Evolutionary conservation across 2,329 filamentous ascomycete species (phyloP), one percentile per base, ranked within the genome.

Genomic region (Neonectria punicea): DNA sequence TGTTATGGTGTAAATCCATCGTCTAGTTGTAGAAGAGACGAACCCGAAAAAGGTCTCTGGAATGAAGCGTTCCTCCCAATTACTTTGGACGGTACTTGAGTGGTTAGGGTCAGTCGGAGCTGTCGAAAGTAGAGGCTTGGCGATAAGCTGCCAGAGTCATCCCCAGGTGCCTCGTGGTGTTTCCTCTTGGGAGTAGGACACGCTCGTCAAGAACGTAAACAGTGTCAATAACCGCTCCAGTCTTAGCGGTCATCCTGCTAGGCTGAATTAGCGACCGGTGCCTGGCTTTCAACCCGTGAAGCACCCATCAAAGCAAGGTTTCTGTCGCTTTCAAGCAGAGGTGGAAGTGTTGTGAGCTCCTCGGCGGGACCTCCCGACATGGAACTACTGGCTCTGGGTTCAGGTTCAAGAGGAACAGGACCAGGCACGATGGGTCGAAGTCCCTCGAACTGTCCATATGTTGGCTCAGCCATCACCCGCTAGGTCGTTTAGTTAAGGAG

Each of bases 381-480:
- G 18, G 51, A 20, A 14, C 53, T 57, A 34, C 36, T 60, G 4
- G 56, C 46, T 54, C 51, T 44, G 4, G 64, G 60, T 16, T 60
- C 51, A 44, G 60, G 56, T 25, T 63, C 64, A 8, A 66, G 46
- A 20, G 60, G 60, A n/a, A 57, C 39, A 4, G 44, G 61, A 13
- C 49, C 41, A n/a, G 60, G 64, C n/a, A 58, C 14, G 13, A 36
- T 43, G 7, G 50, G 39, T 6, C 60, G 60, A 16, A 41, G 46
- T 25, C 11, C 22, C 16, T 55, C 55, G 14, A 22, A 55, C 10
- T 61, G 56, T 41, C 59, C 61, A 14, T 34, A 34, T 20, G 39
- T 25, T 30, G 41, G 44, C 28, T 65, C 65, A 41, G 47, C 44
- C 57, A 67, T 61, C n/a, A 65, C 50, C 8, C 65, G 51, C 56